These are phyloP conservation scores for Chytriomyces confervae DNA, from an alignment of 192 early-diverging fungal species.

Conservation along the genomic window DNA sequence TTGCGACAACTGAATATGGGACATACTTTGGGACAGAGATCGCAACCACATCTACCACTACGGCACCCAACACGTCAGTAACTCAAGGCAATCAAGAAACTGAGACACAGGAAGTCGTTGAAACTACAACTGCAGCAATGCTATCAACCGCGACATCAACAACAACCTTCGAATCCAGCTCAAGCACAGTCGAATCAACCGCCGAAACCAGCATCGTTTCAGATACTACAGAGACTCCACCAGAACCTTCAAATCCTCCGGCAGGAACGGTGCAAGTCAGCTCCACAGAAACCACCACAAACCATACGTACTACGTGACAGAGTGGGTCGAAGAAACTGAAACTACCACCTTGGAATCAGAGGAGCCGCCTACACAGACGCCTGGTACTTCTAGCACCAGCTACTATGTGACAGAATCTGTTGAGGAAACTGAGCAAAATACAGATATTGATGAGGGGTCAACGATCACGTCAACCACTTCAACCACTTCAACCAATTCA, in stretches of 20 bases:
- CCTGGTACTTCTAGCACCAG: not conserved
- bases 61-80: not conserved
- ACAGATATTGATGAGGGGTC: not conserved
- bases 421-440: not conserved
- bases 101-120: not conserved
- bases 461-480: not conserved
- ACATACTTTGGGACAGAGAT: not conserved
- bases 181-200: not conserved
- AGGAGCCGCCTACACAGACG: not conserved
- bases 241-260: not conserved
- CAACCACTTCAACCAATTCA: no score
- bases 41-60: no score
- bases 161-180: not conserved
- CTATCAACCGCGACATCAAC: not conserved
- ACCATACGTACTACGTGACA: no score
- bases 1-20: not conserved
- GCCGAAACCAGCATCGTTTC: no score
- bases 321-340: no score
- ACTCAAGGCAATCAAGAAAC: not conserved
- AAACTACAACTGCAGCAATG: not conserved
- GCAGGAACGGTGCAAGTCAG: not conserved
- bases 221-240: not conserved
- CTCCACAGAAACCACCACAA: not conserved
- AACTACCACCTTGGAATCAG: not conserved
- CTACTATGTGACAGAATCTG: not conserved